Evolutionary conservation across 108 stramenopile species (phyloP).

Genomic region (Cyclotella kingstonii): DNA sequence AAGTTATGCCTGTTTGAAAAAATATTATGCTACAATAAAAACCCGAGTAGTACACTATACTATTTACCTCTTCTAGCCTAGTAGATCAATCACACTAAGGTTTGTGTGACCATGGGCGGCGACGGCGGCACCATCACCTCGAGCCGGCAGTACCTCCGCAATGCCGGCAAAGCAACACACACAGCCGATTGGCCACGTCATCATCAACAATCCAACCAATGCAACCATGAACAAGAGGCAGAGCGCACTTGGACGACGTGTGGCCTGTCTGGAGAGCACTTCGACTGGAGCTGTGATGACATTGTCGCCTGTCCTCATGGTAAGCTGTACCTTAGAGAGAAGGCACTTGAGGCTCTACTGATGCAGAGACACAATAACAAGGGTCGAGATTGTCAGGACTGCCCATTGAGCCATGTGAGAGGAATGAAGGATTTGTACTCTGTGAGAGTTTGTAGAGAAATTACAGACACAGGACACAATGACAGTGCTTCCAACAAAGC

Average conservation of each 20-base stretch:
- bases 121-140: slow-evolving; percentile 86
- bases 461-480: neutral
- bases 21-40: too few relatives aligned
- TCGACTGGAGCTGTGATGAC: slow-evolving; percentile 27
- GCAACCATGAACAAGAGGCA: slow-evolving; percentile 29
- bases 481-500: neutral
- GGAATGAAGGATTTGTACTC: slow-evolving; percentile 69
- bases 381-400: neutral
- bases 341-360: slow-evolving; percentile 73
- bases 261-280: slow-evolving; percentile 47
- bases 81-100: neutral
- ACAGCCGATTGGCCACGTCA: slow-evolving; percentile 50
- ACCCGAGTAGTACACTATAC: too few relatives aligned
- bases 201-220: slow-evolving; percentile 6
- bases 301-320: slow-evolving; percentile 79
- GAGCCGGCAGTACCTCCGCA: slow-evolving; percentile 78
- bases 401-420: slow-evolving; percentile 54
- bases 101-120: slow-evolving; percentile 71
- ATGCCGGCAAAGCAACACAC: slow-evolving; percentile 72
- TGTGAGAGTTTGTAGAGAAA: slow-evolving; percentile 55
- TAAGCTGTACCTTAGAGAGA: slow-evolving; percentile 69
- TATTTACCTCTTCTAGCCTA: neutral
- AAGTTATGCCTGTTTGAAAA: too few relatives aligned
- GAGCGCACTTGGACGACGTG: slow-evolving; percentile 52
- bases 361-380: slow-evolving; percentile 27